Evolutionary conservation across 1,139 yeast genomes (phyloP), one percentile per base, ranked within the genome.

Genomic region (Lodderomyces orthopsilosis): DNA sequence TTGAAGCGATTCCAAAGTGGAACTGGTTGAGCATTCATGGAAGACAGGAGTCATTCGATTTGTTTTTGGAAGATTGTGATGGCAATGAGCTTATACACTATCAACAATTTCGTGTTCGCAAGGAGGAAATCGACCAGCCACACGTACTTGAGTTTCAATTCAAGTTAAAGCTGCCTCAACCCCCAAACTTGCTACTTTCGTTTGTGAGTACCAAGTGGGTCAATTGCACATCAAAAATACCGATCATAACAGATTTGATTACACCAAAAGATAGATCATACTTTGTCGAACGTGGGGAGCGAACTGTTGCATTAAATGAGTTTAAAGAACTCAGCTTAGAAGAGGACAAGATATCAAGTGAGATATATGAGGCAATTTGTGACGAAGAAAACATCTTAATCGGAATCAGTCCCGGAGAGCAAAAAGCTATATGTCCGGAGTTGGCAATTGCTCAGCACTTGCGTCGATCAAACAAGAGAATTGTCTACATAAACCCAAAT

Each of bases 151-250:
- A 84, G 39, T 81, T 89, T 53, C 75, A 86, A 1, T 79, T 91
- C 2, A 78, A 86, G 4, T 49, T 80, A 18, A 47, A 69, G 27
- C 81, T 77, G 5, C 83, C 85, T 1, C 46, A 77, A 3, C 91
- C 94, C 13, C 96, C 96, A 1, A 82, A 82, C 52, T 83, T 85
- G 52, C 87, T 85, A 61, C 75, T 90, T 5, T 73, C 85, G 0
- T 59, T 90, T 15, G 66, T 85, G 2, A 88, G 95, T 47, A 95
- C 90, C 47, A 79, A 74, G 47, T 93, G 98, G 98, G 63, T 90
- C 7, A 91, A 87, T 48, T 80, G 90, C 45, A 88, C 80, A 42
- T 71, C 77, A 51, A 77, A 77, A 46, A 60, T 77, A 2, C 89
- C 96, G 0, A 66, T 89, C 1, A 63, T 80, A 40, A 66, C 93